A percentile compares a stretch with the other conserved stretches of the same genome.
These are phyloP conservation scores for Hemerocallis citrina DNA, from an alignment of 106 monocot genomes.

Conservation along the genomic window DNA sequence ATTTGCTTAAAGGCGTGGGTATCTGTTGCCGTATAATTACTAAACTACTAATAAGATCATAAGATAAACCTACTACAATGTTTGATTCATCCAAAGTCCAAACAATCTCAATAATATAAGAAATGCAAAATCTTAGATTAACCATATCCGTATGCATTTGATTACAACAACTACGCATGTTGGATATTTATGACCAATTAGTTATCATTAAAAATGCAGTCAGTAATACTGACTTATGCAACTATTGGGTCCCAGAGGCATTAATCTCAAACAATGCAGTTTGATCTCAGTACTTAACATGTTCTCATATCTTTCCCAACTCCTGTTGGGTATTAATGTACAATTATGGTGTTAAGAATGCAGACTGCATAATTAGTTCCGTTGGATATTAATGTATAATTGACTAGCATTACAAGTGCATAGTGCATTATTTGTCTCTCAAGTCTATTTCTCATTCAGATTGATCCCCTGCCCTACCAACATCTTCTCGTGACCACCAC, in stretches of 20 bases:
- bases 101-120: not conserved
- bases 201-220: not conserved
- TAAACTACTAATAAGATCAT: not conserved
- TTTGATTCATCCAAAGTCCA: not conserved
- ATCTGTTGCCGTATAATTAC: not conserved
- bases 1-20: not conserved
- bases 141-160: not conserved
- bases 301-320: not conserved
- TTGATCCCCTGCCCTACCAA: too few relatives aligned
- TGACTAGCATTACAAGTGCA: too few relatives aligned
- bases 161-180: not conserved
- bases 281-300: not conserved
- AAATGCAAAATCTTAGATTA: not conserved
- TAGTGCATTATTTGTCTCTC: too few relatives aligned
- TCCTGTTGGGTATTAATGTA: too few relatives aligned
- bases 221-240: not conserved
- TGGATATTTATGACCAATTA: not conserved
- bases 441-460: too few relatives aligned
- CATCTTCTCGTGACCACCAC: too few relatives aligned
- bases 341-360: not conserved
- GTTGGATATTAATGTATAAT: too few relatives aligned
- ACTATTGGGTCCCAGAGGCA: not conserved
- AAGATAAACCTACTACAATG: not conserved
- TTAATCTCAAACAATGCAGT: not conserved
- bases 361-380: not conserved